Evolutionary conservation across 2,329 filamentous ascomycete genomes (phyloP).

Genomic region (Akanthomyces lecanii): DNA sequence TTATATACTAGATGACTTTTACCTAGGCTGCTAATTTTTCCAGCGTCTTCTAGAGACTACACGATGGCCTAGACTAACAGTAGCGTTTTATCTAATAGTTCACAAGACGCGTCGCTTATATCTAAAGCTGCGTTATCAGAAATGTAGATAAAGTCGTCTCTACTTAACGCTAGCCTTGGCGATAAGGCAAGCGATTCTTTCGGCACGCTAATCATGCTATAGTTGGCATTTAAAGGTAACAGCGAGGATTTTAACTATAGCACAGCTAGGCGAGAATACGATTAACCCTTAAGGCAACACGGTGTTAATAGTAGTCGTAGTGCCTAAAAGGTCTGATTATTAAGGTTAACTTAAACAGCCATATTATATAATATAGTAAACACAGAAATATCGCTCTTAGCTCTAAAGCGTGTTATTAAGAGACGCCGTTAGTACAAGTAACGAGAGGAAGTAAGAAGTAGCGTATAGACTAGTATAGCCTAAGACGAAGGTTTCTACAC

Average conservation of each 20-base stretch:
- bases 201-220: background rate
- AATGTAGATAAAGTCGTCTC: constrained; percentile 8
- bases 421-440: background rate
- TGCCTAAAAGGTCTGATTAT: constrained; percentile 12
- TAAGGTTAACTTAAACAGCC: background rate
- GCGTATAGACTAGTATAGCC: background rate
- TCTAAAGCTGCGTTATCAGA: constrained; percentile 7
- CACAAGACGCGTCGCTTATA: background rate
- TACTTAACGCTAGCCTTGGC: constrained; percentile 1
- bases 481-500: background rate
- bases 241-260: background rate
- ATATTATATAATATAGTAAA: background rate
- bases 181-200: background rate
- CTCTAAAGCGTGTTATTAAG: background rate
- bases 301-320: background rate
- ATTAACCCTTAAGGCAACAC: background rate
- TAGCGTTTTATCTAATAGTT: background rate
- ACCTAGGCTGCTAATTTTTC: background rate
- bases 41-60: constrained; percentile 9
- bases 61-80: constrained; percentile 3
- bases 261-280: background rate
- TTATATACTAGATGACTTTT: background rate
- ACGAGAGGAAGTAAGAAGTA: background rate
- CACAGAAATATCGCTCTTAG: background rate
- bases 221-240: background rate